A percentile compares a stretch with the other conserved stretches of the same genome.
Conservation (phyloP, 2,329 filamentous ascomycete species). For the Colletotrichum somersetense region DNA sequence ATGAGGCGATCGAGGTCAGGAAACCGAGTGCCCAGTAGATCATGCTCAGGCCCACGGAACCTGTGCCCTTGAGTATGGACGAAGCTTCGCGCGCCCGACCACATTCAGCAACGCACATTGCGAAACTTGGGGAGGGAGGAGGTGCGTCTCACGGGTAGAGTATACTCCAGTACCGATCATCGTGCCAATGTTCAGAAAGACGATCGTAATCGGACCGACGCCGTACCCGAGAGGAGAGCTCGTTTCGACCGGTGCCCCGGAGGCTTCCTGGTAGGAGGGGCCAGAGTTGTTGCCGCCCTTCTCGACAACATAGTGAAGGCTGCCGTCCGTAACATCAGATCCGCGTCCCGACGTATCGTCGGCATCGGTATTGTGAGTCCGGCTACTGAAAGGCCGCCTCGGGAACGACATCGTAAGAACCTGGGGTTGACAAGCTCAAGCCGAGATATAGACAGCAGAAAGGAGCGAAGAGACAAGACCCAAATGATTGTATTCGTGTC, state of each 20-base stretch:
- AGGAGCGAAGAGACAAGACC: background rate
- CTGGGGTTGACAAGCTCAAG: too few species aligned
- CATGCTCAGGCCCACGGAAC: slow-evolving; percentile 71
- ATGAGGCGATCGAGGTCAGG: slow-evolving; percentile 65
- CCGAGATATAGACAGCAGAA: background rate
- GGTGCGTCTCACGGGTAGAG: background rate
- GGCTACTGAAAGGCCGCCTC: background rate
- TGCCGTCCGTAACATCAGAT: background rate
- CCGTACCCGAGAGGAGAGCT: slow-evolving; percentile 70
- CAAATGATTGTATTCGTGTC: background rate
- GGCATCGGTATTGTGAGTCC: background rate
- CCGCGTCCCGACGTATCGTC: background rate
- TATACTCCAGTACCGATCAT: background rate
- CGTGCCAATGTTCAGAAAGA: slow-evolving; percentile 57
- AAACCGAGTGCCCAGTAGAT: slow-evolving; percentile 75
- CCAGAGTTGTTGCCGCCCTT: slow-evolving; percentile 62
- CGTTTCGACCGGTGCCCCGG: slow-evolving; percentile 70
- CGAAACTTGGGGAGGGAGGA: too few species aligned
- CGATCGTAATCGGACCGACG: slow-evolving; percentile 66
- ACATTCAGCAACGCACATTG: background rate
- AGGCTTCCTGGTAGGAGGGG: slow-evolving; percentile 67
- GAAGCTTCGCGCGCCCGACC: slow-evolving; percentile 58
- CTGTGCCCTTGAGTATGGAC: slow-evolving; percentile 67
- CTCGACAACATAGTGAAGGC: slow-evolving; percentile 16
- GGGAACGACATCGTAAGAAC: background rate